A percentile compares a stretch with the other conserved stretches of the same genome.
Conservation (phyloP, 352 stramenopile species). For the Paralagenidium karlingii region DNA sequence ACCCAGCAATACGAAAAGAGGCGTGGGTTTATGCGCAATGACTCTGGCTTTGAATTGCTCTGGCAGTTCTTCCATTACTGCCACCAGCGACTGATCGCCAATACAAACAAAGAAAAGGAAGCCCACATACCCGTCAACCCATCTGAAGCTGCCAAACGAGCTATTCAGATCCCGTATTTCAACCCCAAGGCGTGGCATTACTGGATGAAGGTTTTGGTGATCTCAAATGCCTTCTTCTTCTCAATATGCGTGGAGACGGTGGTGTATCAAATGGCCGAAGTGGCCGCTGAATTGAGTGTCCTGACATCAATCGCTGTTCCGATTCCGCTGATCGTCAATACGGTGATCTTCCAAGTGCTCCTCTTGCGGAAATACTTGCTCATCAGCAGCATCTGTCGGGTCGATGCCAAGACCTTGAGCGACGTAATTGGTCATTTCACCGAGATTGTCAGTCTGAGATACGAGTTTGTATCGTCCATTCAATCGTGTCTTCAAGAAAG, state of each 20-base stretch:
- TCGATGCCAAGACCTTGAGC: conserved; percentile 33
- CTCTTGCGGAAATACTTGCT: conserved; percentile 53
- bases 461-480: conserved; percentile 28
- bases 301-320: conserved; percentile 5
- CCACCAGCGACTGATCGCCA: conserved; percentile 10
- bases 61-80: conserved; percentile 6
- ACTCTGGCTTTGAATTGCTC: conserved; percentile 5
- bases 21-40: not conserved
- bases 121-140: too few species aligned
- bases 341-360: conserved; percentile 32
- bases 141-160: too few species aligned
- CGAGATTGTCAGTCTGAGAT: conserved; percentile 38
- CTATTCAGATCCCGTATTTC: conserved; percentile 10
- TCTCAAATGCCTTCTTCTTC: conserved; percentile 56
- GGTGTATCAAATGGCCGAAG: conserved; percentile 9
- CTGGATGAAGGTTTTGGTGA: conserved; percentile 33
- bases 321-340: conserved; percentile 42
- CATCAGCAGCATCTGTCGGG: conserved; percentile 33
- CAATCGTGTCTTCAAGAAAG: conserved; percentile 12
- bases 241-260: conserved; percentile 44
- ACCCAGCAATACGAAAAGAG: too few species aligned
- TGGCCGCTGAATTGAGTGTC: conserved; percentile 5
- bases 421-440: conserved; percentile 50
- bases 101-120: too few species aligned
- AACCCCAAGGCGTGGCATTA: conserved; percentile 24